phyloP scores from a whole-genome alignment of 73 alveolate species.

The Paramecium sexaurelia region DNA sequence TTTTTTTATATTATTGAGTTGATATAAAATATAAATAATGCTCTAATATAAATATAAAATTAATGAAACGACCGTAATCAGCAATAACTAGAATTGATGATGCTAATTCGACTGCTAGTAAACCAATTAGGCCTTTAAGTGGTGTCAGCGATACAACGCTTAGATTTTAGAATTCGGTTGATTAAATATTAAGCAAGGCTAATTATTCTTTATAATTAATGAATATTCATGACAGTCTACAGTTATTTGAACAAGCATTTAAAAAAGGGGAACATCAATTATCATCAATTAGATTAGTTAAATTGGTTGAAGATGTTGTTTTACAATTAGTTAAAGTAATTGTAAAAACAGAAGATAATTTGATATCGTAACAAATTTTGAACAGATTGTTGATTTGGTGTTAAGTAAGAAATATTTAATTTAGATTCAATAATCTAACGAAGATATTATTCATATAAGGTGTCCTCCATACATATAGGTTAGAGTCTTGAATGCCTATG shows the following conservation, averaged over 20 bases:
- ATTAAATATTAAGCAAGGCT: constrained; percentile 37
- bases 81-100: constrained; percentile 36
- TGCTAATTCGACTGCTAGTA: neutral
- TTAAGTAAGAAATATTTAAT: neutral
- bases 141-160: constrained; percentile 22
- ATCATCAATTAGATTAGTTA: neutral
- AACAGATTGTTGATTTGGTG: constrained; percentile 39
- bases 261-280: constrained; percentile 26
- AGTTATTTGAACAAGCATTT: constrained; percentile 36
- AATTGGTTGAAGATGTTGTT: constrained; percentile 48
- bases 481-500: constrained; percentile 19
- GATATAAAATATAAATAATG: neutral
- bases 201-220: constrained; percentile 34
- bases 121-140: constrained; percentile 36
- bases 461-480: constrained; percentile 19
- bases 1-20: neutral
- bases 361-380: constrained; percentile 3
- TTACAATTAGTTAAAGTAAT: neutral
- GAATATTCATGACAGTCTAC: constrained; percentile 16
- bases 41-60: neutral
- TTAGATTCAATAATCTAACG: constrained; percentile 44
- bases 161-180: constrained; percentile 3
- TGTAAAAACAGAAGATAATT: neutral
- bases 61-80: constrained; percentile 57
- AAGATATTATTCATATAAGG: neutral